Evolutionary conservation across 257 asterid genomes (phyloP), one percentile per base, ranked within the genome.

Genomic region (Craterostigma plantagineum): DNA sequence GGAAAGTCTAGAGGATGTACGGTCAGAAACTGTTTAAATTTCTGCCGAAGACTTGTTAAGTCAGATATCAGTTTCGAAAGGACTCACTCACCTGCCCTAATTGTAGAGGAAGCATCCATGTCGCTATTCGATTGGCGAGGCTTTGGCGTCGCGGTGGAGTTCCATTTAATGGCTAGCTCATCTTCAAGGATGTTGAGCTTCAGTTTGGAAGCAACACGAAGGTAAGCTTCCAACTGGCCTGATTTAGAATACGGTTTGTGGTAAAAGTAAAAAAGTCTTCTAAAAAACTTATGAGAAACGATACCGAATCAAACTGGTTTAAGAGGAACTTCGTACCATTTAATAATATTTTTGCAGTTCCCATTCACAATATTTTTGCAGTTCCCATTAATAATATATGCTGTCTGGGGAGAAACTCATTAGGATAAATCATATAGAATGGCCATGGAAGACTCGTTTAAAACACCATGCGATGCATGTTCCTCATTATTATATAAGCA

Each of bases 331-430:
- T 34, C 79, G 37, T 66, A 86, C 93, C 81, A 69, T 79, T 69
- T 54, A 79, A 59, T 59, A 79, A 77, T 16, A 76, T 51, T 68
- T 80, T 95, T 93, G 82, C 53, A 87, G 92, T 43, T 87, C 95
- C 82, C 68, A 58, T 75, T 84, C 99, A 90, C 83, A 14, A 90
- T 66, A 56, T 75, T 83, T 74, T 90, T 90, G 87, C 91, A 70
- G 82, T 83, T 90, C 39, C 96, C 99, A 63, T 59, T 83, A 57
- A 80, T 71, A 50, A 84, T 63, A 54, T 77, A 83, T 37, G 99
- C 92, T 16, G 94, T 96, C 99, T 90, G 94, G 48, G 69, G 43
- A 61, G 48, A 51, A 62, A 14, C 14, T 54, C 43, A 44, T 1
- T 39, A 35, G 42, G 38, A 34, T 37, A 50, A 43, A 42, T 55